Evolutionary conservation across 2,329 filamentous ascomycete genomes (phyloP), one percentile per base, ranked within the genome.

Genomic region (Chlorencoelia australis): DNA sequence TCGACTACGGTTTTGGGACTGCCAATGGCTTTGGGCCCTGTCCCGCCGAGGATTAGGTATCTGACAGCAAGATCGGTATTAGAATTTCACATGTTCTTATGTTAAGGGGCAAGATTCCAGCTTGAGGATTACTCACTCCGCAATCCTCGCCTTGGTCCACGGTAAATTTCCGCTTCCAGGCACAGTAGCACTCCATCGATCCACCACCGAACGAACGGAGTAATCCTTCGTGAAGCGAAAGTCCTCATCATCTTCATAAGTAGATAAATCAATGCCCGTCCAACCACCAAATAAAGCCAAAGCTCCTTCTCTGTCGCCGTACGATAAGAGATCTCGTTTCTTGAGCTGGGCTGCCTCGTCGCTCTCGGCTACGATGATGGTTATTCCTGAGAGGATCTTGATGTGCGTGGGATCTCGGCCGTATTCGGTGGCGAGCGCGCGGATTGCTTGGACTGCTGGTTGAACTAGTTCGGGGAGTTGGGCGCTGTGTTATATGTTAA

Each of bases 271-370:
- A 30, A 79, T 76, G 0, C 76, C 81, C 0, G 80, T 84, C 79
- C 80, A 86, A 2, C 81, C 81, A 14, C 79, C 78, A 48, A 85
- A 86, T 13, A 85, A 57, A 1, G 79, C 75, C 39, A 84, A 53
- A 0, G 79, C 80, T 2, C 81, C 81, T 45, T 79, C 80, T 27
- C 70, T 64, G 2, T 69, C 70, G 0, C 75, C 80, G 49, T 82
- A 73, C 37, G 68, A 66, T 8, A 68, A 63, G 41, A 74, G 75
- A 4, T 82, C 73, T 0, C 64, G 59, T 34, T 78, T 71, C 57
- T 83, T 84, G 5, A 66, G 69, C 40, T 67, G 59, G 0, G 81
- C 80, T 51, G 82, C 78, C 39, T 77, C 74, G 44, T 81, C 70
- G 0, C 79, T 84, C 21, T 56, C 62, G 0, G 76, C 80, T 0